phyloP scores from a whole-genome alignment of 1,284 basidiomycete species.

The Anthracocystis walkeri region DNA sequence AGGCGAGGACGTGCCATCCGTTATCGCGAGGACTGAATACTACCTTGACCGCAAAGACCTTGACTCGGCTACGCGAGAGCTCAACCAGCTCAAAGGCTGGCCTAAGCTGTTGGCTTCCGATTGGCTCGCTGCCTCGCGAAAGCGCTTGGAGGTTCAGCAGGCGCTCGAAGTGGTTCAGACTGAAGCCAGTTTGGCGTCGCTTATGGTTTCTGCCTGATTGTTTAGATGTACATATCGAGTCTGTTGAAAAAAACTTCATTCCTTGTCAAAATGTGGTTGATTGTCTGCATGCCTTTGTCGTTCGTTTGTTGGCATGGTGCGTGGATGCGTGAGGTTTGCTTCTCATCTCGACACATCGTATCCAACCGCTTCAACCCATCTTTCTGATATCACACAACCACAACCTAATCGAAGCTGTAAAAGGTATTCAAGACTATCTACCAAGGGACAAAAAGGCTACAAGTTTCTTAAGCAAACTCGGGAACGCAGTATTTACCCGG shows the following conservation, averaged over 20 bases:
- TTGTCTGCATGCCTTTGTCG: background rate
- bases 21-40: constrained; percentile 89
- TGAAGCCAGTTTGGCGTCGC: constrained; percentile 77
- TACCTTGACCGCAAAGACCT: constrained; percentile 91
- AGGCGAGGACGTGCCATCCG: constrained; percentile 86
- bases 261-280: background rate
- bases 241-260: background rate
- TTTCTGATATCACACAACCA: no score
- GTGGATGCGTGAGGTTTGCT: background rate
- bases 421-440: constrained; percentile 35
- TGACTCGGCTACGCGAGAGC: constrained; percentile 87
- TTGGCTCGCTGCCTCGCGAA: constrained; percentile 91
- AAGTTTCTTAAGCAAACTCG: constrained; percentile 77
- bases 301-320: background rate
- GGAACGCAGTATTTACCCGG: constrained; percentile 88
- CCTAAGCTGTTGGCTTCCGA: constrained; percentile 85
- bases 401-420: background rate
- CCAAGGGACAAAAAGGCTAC: background rate
- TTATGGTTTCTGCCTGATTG: constrained; percentile 70
- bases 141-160: constrained; percentile 90
- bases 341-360: background rate
- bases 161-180: constrained; percentile 89
- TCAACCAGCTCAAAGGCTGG: constrained; percentile 86
- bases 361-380: background rate
- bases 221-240: background rate